Evolutionary conservation across 345 rosid species (phyloP), one percentile per base, ranked within the genome.

Genomic region (Gossypium turneri): DNA sequence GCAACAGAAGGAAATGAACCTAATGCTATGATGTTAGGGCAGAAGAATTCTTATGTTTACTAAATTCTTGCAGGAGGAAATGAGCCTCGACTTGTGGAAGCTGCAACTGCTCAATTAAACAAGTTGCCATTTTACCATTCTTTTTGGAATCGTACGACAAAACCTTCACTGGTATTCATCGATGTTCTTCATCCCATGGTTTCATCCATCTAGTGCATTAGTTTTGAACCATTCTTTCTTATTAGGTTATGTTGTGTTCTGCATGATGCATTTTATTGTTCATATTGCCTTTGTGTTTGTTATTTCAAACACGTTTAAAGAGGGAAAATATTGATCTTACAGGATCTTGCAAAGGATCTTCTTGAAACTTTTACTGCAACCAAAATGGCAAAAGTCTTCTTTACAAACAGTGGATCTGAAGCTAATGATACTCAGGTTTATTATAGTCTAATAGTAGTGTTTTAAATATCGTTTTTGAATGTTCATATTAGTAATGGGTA

Each of bases 301-400:
- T 69, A 47, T 65, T 56, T 10, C 69, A 65, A 73, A 75, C 47
- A 20, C 52, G 78, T 7, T 12, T 38, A 17, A 60, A 61, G 44
- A 20, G 16, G 8, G 25, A 71, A 50, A 64, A 29, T 56, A 68
- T 73, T 74, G 48, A 50, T 77, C 51, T 70, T n/a, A 50, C 85
- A 95, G 99, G 97, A 91, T 89, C 98, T 95, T 78, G 99, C 99
- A 13, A 91, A 81, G 85, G 94, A 88, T 63, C 93, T 95, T 78
- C 71, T 95, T 60, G 97, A 88, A 61, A 89, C 85, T 67, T 93
- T 91, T 80, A 93, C 97, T 5, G 96, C 94, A 61, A 83, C 70
- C 0, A 93, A 90, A 79, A 95, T 95, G 98, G 90, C 89, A 24
- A 91, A 91, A 83, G 97, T 79, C 1, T 95, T 95, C 84, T 95